Evolutionary conservation across 495 filamentous ascomycete genomes (phyloP).

Genomic region (Xylaria castorea): DNA sequence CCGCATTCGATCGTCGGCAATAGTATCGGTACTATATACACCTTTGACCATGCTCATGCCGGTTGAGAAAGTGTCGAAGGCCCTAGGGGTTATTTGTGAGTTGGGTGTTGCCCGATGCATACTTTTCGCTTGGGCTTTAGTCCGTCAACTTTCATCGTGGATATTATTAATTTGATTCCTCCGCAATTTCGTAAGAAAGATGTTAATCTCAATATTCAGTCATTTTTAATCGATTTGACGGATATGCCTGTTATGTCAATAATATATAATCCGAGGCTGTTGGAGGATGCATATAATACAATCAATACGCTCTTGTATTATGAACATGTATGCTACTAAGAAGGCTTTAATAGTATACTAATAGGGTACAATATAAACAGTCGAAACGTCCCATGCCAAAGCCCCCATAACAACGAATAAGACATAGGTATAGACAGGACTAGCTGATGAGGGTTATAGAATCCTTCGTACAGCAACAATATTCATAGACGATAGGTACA

Average conservation of each 20-base stretch:
- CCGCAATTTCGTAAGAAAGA: neutral
- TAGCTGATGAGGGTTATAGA: neutral
- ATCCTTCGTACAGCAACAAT: neutral
- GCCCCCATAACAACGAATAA: neutral
- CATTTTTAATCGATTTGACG: neutral
- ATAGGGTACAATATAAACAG: neutral
- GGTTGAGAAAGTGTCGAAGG: neutral
- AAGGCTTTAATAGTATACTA: neutral
- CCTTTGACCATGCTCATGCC: neutral
- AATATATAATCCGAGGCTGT: no score
- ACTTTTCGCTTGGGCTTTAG: neutral
- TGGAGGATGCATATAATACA: no score
- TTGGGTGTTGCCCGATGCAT: neutral
- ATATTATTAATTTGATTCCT: neutral
- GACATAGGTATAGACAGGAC: neutral
- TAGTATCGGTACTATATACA: conserved; percentile 4
- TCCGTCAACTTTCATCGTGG: neutral
- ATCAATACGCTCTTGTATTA: no score
- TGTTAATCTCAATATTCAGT: neutral
- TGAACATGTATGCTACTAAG: no score
- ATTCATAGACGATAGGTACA: neutral
- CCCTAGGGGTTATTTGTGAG: neutral
- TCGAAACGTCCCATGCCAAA: neutral
- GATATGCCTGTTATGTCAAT: no score
- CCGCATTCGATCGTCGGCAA: conserved; percentile 12